Conservation (phyloP, 768 basidiomycete genomes). For the Mycena rosella region DNA sequence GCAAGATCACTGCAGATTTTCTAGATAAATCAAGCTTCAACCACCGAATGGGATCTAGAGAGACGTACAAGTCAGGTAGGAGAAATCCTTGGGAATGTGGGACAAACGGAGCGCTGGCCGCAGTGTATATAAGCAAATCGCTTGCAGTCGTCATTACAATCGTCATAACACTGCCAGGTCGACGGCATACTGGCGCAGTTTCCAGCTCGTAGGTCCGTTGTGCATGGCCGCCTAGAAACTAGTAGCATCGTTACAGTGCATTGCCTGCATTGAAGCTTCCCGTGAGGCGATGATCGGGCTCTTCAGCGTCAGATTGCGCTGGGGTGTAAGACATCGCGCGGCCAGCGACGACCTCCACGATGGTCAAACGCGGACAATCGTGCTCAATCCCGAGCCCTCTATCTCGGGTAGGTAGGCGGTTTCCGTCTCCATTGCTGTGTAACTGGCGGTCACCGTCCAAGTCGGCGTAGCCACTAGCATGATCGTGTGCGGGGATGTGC, state of each 20-base stretch:
- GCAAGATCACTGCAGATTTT: constrained; percentile 50
- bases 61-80: constrained; percentile 2
- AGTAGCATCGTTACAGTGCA: constrained; percentile 2
- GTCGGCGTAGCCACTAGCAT: too few species aligned
- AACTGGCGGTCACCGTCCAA: too few species aligned
- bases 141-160: constrained; percentile 13
- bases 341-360: background rate
- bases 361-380: too few species aligned
- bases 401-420: too few species aligned
- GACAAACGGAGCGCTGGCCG: background rate
- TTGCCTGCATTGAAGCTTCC: background rate
- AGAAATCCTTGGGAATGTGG: background rate
- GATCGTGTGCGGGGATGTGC: too few species aligned
- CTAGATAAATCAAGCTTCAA: background rate
- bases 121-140: constrained; percentile 10
- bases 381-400: too few species aligned
- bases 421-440: too few species aligned
- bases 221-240: constrained; percentile 3
- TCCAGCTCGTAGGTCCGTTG: too few species aligned
- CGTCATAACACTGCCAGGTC: constrained; percentile 17
- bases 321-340: background rate
- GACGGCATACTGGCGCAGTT: background rate
- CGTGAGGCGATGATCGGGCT: background rate
- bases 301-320: background rate
- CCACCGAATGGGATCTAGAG: background rate